phyloP scores from a whole-genome alignment of 805 yeast species.

The Cyberlindnera amylophila region DNA sequence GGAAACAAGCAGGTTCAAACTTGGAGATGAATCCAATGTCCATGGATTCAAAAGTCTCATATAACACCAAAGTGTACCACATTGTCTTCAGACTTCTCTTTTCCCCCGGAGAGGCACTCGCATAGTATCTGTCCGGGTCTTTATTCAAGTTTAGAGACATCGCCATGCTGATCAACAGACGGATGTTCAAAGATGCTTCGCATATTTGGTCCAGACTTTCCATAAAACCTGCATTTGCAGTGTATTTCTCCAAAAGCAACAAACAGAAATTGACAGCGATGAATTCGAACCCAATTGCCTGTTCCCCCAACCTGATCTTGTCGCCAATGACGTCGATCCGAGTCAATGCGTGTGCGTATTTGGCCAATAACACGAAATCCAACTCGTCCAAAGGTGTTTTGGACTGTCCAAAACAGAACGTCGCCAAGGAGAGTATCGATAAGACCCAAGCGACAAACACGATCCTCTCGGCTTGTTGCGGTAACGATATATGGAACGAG shows the following conservation, averaged over 20 bases:
- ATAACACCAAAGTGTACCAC: slow-evolving; percentile 16
- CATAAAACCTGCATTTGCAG: slow-evolving; percentile 16
- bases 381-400: background rate
- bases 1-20: slow-evolving; percentile 15
- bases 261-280: slow-evolving; percentile 6
- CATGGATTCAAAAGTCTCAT: slow-evolving; percentile 16
- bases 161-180: slow-evolving; percentile 12
- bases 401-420: slow-evolving; percentile 13
- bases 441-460: slow-evolving; percentile 11
- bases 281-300: slow-evolving; percentile 7
- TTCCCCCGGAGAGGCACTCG: slow-evolving; percentile 6
- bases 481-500: slow-evolving; percentile 5
- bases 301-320: slow-evolving; percentile 9
- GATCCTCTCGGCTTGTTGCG: slow-evolving; percentile 1
- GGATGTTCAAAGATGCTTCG: slow-evolving; percentile 11
- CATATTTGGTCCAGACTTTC: slow-evolving; percentile 13
- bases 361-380: slow-evolving; percentile 12
- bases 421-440: slow-evolving; percentile 7
- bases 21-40: slow-evolving; percentile 19
- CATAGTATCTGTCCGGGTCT: slow-evolving; percentile 14
- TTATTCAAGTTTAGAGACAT: slow-evolving; percentile 11
- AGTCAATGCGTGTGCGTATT: slow-evolving; percentile 13
- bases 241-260: slow-evolving; percentile 15
- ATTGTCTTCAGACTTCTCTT: slow-evolving; percentile 15
- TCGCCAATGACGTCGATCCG: slow-evolving; percentile 12